Evolutionary conservation across 75 land plant species (phyloP).

Genomic region (Larix kaempferi): DNA sequence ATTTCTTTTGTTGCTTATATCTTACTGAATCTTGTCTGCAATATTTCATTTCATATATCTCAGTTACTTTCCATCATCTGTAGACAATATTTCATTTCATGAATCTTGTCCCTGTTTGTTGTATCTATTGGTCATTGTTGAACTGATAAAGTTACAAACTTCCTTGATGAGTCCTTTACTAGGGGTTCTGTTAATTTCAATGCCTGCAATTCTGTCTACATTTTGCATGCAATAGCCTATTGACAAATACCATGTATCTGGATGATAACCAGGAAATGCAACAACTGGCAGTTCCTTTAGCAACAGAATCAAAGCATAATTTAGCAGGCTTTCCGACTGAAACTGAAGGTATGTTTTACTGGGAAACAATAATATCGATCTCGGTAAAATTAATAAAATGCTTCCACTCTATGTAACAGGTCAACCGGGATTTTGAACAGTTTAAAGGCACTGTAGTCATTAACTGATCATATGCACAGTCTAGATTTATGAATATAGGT

Average conservation of each 20-base stretch:
- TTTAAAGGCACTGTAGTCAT: background rate
- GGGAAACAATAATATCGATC: background rate
- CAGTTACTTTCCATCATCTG: too few species aligned
- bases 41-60: too few species aligned
- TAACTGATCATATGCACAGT: background rate
- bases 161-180: background rate
- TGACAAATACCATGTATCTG: background rate
- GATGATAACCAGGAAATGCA: background rate
- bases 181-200: background rate
- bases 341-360: background rate
- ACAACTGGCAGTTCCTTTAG: background rate
- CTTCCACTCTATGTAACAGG: background rate
- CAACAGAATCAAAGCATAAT: background rate
- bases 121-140: background rate
- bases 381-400: background rate
- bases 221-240: background rate
- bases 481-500: constrained; percentile 3
- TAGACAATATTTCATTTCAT: too few species aligned
- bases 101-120: background rate
- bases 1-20: too few species aligned
- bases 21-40: too few species aligned
- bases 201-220: background rate
- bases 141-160: background rate
- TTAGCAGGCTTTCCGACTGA: background rate
- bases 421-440: background rate